These are phyloP conservation scores for Angomonas ambiguus DNA, from an alignment of 208 protist species.

Conservation along the genomic window DNA sequence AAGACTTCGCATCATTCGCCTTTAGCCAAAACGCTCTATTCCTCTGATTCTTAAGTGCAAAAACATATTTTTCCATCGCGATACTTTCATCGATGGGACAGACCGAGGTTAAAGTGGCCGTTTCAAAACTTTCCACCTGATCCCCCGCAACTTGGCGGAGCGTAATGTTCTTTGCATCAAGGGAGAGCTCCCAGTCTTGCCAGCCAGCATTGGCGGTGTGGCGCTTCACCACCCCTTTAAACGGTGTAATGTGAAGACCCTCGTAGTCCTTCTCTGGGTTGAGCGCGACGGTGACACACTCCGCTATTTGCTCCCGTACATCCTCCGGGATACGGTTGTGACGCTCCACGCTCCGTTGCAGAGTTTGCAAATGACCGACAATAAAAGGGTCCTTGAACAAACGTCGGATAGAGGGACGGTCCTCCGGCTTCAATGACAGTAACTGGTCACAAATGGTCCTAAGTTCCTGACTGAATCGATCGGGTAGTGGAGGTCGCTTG, in stretches of 20 bases:
- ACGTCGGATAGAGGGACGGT: constrained; percentile 52
- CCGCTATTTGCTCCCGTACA: constrained; percentile 51
- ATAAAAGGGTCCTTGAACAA: constrained; percentile 74
- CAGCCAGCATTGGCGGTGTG: constrained; percentile 73
- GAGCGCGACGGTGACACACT: constrained; percentile 56
- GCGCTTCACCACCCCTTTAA: constrained; percentile 43
- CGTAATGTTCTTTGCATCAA: constrained; percentile 38
- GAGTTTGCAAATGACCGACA: constrained; percentile 48
- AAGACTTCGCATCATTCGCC: constrained; percentile 30
- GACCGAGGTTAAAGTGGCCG: constrained; percentile 69
- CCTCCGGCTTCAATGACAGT: constrained; percentile 50
- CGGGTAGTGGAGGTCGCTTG: constrained; percentile 40
- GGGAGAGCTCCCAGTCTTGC: constrained; percentile 71
- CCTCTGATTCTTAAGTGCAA: constrained; percentile 81
- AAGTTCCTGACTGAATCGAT: constrained; percentile 39
- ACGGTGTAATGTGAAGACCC: constrained; percentile 23
- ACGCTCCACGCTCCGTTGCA: constrained; percentile 68
- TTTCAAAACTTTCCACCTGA: constrained; percentile 42
- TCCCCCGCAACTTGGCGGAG: constrained; percentile 41
- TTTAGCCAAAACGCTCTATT: constrained; percentile 84
- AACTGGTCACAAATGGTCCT: constrained; percentile 52
- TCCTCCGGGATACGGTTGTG: constrained; percentile 62
- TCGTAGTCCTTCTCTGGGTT: constrained; percentile 36
- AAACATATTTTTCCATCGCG: constrained; percentile 67
- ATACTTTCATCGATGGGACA: constrained; percentile 77